These are phyloP conservation scores for Drechmeria coniospora DNA, from an alignment of 2,329 filamentous ascomycete genomes.

Conservation along the genomic window DNA sequence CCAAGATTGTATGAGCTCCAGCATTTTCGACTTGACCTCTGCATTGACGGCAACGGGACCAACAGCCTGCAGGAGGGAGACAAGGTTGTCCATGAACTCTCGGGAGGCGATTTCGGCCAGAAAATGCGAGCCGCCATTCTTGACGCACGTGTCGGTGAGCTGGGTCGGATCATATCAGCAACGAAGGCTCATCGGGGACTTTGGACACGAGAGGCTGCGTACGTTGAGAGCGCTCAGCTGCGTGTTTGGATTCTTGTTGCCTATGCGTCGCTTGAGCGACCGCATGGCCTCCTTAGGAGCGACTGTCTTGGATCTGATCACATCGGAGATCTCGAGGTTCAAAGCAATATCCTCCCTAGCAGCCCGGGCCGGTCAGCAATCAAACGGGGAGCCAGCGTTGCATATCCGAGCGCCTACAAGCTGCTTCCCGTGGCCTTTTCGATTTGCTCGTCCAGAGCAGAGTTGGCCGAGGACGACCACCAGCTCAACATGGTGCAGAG, in stretches of 20 bases:
- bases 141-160: constrained; percentile 96
- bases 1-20: constrained; percentile 90
- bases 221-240: constrained; percentile 91
- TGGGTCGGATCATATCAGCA: constrained; percentile 19
- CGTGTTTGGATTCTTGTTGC: constrained; percentile 94
- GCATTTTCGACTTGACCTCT: constrained; percentile 77
- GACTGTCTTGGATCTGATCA: constrained; percentile 93
- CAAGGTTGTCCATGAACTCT: constrained; percentile 96
- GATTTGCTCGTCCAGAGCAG: constrained; percentile 90
- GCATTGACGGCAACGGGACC: constrained; percentile 61
- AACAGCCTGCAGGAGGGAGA: constrained; percentile 73
- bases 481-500: constrained; percentile 63
- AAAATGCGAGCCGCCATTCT: constrained; percentile 94
- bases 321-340: constrained; percentile 94
- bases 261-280: constrained; percentile 82
- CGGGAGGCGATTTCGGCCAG: constrained; percentile 87
- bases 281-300: constrained; percentile 97
- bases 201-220: constrained; percentile 11
- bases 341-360: constrained; percentile 95
- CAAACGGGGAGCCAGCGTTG: constrained; percentile 4
- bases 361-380: constrained; percentile 2
- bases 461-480: constrained; percentile 87
- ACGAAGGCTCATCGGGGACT: neutral
- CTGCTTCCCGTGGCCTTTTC: constrained; percentile 90
- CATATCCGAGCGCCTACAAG: constrained; percentile 43